Conservation (phyloP, 2,329 filamentous ascomycete genomes). For the Cucurbitaria berberidis region DNA sequence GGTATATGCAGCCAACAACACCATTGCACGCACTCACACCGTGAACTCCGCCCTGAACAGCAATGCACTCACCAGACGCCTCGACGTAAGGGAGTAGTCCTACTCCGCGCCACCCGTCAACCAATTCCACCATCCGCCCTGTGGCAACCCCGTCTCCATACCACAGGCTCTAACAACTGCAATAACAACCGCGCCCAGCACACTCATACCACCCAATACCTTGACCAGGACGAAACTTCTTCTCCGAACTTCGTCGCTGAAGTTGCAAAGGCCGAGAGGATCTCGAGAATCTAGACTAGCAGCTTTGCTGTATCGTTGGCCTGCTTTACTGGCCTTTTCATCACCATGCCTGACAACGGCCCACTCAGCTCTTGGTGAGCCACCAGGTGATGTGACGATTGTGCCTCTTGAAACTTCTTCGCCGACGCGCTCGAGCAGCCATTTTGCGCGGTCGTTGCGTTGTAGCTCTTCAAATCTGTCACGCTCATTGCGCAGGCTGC, state of each 20-base stretch:
- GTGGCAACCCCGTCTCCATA: conserved; percentile 35
- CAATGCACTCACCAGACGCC: neutral
- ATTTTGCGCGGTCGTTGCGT: conserved; percentile 67
- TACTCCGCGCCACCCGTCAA: conserved; percentile 20
- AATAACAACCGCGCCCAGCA: conserved; percentile 74
- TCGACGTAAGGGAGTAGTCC: neutral
- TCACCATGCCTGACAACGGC: conserved; percentile 38
- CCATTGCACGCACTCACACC: neutral
- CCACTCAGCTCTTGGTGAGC: conserved; percentile 41
- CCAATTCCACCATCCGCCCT: conserved; percentile 38
- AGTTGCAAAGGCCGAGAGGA: conserved; percentile 76
- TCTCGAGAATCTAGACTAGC: conserved; percentile 65
- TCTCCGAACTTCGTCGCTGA: conserved; percentile 69
- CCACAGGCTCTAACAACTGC: conserved; percentile 48
- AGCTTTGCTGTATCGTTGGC: conserved; percentile 29
- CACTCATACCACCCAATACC: conserved; percentile 73
- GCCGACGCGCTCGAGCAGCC: conserved; percentile 73
- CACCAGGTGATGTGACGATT: conserved; percentile 34
- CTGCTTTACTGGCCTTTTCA: conserved; percentile 33
- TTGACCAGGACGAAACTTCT: conserved; percentile 73
- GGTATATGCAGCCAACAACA: neutral
- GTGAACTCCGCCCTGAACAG: neutral
- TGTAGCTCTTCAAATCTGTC: conserved; percentile 68
- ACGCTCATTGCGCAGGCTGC: conserved; percentile 75
- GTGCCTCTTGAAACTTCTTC: conserved; percentile 60